phyloP scores from a whole-genome alignment of 352 stramenopile genomes.

The Phytophthora colocasiae region DNA sequence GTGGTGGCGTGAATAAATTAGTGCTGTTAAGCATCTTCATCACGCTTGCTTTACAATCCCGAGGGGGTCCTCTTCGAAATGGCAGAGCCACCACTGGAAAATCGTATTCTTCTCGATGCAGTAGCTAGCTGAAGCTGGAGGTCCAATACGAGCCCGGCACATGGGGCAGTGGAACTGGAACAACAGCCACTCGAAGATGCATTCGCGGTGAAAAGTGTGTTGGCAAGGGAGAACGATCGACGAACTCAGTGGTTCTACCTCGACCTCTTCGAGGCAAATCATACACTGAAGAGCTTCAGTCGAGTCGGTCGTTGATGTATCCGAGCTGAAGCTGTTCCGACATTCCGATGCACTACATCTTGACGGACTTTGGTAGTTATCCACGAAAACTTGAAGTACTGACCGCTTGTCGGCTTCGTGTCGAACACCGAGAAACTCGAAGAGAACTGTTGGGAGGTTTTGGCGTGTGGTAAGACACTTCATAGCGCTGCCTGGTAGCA shows the following conservation, averaged over 20 bases:
- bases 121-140: constrained; percentile 37
- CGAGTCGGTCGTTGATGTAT: constrained; percentile 37
- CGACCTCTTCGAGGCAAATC: constrained; percentile 56
- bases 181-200: constrained; percentile 76
- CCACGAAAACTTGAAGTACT: constrained; percentile 71
- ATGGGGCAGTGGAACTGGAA: constrained; percentile 74
- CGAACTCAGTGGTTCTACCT: constrained; percentile 18
- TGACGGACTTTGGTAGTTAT: constrained; percentile 47
- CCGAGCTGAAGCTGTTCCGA: constrained; percentile 32
- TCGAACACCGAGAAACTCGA: constrained; percentile 57
- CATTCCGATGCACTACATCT: constrained; percentile 8
- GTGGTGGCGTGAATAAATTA: constrained; percentile 21
- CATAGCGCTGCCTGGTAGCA: constrained; percentile 70
- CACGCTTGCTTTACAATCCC: constrained; percentile 1
- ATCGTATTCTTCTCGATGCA: constrained; percentile 22
- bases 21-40: constrained; percentile 3
- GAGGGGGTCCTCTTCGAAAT: constrained; percentile 26
- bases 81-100: constrained; percentile 29
- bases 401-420: constrained; percentile 60
- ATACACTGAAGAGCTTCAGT: constrained; percentile 41
- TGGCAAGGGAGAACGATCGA: constrained; percentile 57
- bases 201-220: constrained; percentile 75
- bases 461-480: constrained; percentile 54
- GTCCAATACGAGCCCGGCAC: constrained; percentile 56
- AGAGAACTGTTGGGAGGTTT: constrained; percentile 52